phyloP scores from a whole-genome alignment of 257 asterid species.

The Salvia hispanica region DNA sequence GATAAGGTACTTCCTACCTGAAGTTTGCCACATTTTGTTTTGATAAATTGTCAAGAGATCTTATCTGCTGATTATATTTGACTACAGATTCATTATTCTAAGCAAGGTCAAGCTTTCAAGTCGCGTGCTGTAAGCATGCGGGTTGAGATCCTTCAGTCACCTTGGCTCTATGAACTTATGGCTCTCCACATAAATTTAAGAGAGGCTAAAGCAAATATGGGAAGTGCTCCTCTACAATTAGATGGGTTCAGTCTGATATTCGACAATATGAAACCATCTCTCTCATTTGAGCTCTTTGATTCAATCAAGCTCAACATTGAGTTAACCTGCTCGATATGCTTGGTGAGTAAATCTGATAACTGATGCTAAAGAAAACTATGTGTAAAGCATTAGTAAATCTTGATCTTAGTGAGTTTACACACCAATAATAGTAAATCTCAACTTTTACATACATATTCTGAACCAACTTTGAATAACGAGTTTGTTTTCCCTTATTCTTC shows the following conservation, averaged over 20 bases:
- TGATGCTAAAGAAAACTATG: too few relatives aligned
- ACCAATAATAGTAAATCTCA: too few relatives aligned
- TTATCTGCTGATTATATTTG: too few relatives aligned
- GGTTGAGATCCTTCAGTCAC: constrained; percentile 93
- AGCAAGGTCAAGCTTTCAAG: constrained; percentile 93
- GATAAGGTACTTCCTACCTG: constrained; percentile 54
- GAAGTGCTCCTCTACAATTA: constrained; percentile 46
- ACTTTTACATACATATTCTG: background rate
- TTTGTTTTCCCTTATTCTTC: constrained; percentile 9
- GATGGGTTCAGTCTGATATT: constrained; percentile 59
- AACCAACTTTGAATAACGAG: background rate
- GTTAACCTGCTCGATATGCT: constrained; percentile 89
- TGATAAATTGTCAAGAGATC: background rate
- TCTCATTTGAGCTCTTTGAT: constrained; percentile 74
- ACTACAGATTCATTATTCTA: constrained; percentile 81
- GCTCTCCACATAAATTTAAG: constrained; percentile 80
- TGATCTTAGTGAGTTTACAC: too few relatives aligned
- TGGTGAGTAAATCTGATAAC: constrained; percentile 52
- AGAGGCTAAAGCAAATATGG: constrained; percentile 39
- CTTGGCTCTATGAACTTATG: constrained; percentile 89
- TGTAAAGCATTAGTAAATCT: too few relatives aligned
- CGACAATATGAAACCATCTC: constrained; percentile 68
- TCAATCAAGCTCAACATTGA: constrained; percentile 77
- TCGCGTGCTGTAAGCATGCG: constrained; percentile 77
- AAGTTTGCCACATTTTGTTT: background rate